Base-by-base conservation (phyloP, 495 filamentous ascomycete species). In the Elaphomyces granulatus region DNA sequence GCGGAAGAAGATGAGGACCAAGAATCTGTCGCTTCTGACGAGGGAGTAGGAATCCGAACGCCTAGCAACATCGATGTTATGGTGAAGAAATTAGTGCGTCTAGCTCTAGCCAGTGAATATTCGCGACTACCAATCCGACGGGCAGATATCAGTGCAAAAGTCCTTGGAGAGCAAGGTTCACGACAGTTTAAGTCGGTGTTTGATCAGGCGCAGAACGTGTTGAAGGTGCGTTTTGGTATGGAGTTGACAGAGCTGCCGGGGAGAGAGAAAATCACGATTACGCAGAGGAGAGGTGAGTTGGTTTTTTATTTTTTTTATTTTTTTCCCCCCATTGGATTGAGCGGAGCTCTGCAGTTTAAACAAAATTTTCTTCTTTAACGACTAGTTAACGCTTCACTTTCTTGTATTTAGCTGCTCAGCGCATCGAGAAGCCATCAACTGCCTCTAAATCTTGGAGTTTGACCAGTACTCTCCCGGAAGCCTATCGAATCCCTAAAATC, bases 11-110 rank as follows among this genome's bases (percentile, higher is more conserved):
- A 54, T 14, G 38, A 34, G 18, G 45, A 51, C 15, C 16, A 15
- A 20, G 18, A 41, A 28, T 41, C 37, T 38, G 26, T 10, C 12
- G 34, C 42, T 20, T 45, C 47, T 41, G 53, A 39, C 16, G 56
- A 56, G 12, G 56, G 55, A 20, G 41, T 50, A 15, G 51, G 42
- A 23, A 42, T 41, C 21, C 49, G 50, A 32, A 54, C 56, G 23
- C 59, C 58, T 20, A 57, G 55, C 18, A 72, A 60, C 47, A 62
- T 65, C 4, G 74, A 80, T 37, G 75, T 81, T 44, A 65, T 88
- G 49, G 75, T 85, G 20, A 95, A 94, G 60, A 94, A 87, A 46
- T 61, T 98, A 34, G 80, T 96, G 15, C 78, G 90, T n/a, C 74
- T 94, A 32, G 90, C 86, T 2, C 56, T 96, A 4, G 75, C 87